A percentile compares a stretch with the other conserved stretches of the same genome.
Evolutionary conservation across 2,329 filamentous ascomycete genomes (phyloP).

Genomic region (Pestalotiopsis sp.): DNA sequence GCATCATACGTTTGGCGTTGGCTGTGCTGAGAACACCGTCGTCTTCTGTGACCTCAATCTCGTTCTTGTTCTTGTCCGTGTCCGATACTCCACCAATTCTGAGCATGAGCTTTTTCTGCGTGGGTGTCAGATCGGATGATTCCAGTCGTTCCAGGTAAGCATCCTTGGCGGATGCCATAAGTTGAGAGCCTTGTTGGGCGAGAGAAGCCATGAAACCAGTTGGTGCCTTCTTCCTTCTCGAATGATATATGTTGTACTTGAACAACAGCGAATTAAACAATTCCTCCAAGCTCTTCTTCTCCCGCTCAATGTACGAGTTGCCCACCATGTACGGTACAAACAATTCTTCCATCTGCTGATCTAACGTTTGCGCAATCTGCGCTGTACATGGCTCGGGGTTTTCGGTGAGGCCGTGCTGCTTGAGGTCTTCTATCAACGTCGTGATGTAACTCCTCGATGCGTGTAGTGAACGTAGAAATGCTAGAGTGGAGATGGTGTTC

Average conservation of each 20-base stretch:
- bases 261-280: slow-evolving; percentile 90
- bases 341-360: slow-evolving; percentile 76
- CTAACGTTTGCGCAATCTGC: slow-evolving; percentile 75
- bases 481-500: slow-evolving; percentile 84
- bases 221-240: slow-evolving; percentile 81
- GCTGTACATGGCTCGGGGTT: slow-evolving; percentile 90
- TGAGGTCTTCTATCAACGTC: slow-evolving; percentile 86
- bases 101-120: slow-evolving; percentile 88
- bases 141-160: slow-evolving; percentile 88
- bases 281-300: slow-evolving; percentile 72
- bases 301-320: slow-evolving; percentile 71
- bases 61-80: slow-evolving; percentile 74
- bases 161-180: slow-evolving; percentile 85
- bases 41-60: slow-evolving; percentile 88
- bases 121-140: slow-evolving; percentile 82
- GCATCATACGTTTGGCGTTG: slow-evolving; percentile 97
- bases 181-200: slow-evolving; percentile 85
- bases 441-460: slow-evolving; percentile 89
- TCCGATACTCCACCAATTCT: slow-evolving; percentile 84
- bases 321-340: slow-evolving; percentile 72
- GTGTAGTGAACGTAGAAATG: slow-evolving; percentile 88
- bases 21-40: slow-evolving; percentile 81
- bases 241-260: slow-evolving; percentile 96
- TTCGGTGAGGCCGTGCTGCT: slow-evolving; percentile 91
- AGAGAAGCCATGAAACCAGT: slow-evolving; percentile 92